Percentiles rank a stretch among this genome's conserved stretches.
These are phyloP conservation scores for Psilocybe tampanensis DNA, from an alignment of 768 basidiomycete species.

Conservation along the genomic window DNA sequence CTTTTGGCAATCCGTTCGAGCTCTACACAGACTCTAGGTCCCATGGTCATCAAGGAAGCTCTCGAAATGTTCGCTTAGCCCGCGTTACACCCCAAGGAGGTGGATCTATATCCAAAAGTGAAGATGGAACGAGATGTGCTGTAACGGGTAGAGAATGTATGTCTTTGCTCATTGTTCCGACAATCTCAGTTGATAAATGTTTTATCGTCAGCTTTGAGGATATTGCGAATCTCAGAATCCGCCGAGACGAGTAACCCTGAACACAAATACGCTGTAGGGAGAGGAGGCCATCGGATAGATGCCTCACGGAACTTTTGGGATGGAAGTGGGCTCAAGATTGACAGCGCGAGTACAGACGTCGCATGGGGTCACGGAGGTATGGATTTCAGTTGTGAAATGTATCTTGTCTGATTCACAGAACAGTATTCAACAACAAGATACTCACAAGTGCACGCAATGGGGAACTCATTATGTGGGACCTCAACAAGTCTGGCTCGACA, in stretches of 20 bases:
- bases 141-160: slow-evolving; percentile 82
- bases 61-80: slow-evolving; percentile 58
- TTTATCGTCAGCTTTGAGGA: slow-evolving; percentile 50
- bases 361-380: slow-evolving; percentile 76
- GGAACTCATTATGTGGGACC: slow-evolving; percentile 83
- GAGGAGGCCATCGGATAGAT: slow-evolving; percentile 70
- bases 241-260: slow-evolving; percentile 41
- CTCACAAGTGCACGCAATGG: slow-evolving; percentile 81
- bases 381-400: slow-evolving; percentile 22
- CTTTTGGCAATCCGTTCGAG: slow-evolving; percentile 30
- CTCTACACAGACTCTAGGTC: slow-evolving; percentile 43
- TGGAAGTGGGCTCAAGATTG: slow-evolving; percentile 75
- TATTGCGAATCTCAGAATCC: slow-evolving; percentile 58
- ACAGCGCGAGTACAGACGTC: slow-evolving; percentile 77
- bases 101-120: slow-evolving; percentile 66
- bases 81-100: slow-evolving; percentile 65
- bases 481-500: slow-evolving; percentile 62
- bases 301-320: slow-evolving; percentile 79
- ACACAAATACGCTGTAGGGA: slow-evolving; percentile 54
- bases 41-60: slow-evolving; percentile 42
- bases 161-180: slow-evolving; percentile 16
- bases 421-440: slow-evolving; percentile 75
- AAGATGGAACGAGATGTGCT: slow-evolving; percentile 67
- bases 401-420: slow-evolving; percentile 12
- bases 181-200: not conserved